Evolutionary conservation across 2,329 filamentous ascomycete species (phyloP).

Genomic region (Beauveria brongniartii): DNA sequence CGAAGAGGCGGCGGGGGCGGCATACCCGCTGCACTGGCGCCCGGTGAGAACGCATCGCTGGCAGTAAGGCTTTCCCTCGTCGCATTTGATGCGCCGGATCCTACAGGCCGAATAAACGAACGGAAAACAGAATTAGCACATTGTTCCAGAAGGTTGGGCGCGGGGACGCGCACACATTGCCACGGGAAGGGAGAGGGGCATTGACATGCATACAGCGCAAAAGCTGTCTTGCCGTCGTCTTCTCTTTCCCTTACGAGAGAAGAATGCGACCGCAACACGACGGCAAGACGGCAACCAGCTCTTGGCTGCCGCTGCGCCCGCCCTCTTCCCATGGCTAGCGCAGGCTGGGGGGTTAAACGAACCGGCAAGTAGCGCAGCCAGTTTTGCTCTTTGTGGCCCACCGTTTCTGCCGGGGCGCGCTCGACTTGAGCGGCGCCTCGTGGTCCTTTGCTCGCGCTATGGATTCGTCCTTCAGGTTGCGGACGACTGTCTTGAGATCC

Average conservation of each 20-base stretch:
- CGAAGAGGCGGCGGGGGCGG: neutral
- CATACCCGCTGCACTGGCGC: slow-evolving; percentile 8
- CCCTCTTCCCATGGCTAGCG: neutral
- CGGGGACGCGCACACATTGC: neutral
- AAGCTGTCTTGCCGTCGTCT: neutral
- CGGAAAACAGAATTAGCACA: neutral
- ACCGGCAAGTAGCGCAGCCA: slow-evolving; percentile 12
- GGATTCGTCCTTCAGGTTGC: neutral
- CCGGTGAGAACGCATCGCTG: slow-evolving; percentile 7
- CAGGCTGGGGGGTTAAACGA: slow-evolving; percentile 1
- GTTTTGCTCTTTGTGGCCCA: slow-evolving; percentile 12
- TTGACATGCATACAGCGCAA: neutral
- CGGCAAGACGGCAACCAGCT: neutral
- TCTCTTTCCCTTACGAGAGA: neutral
- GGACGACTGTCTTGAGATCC: slow-evolving; percentile 9
- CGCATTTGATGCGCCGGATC: slow-evolving; percentile 10
- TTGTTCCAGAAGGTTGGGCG: neutral
- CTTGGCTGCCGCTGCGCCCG: neutral
- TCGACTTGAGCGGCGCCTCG: neutral
- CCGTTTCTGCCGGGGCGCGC: slow-evolving; percentile 8
- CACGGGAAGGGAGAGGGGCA: neutral
- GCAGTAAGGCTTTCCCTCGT: slow-evolving; percentile 10
- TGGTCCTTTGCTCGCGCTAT: slow-evolving; percentile 3
- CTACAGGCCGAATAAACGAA: neutral
- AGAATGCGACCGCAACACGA: neutral